These are phyloP conservation scores for Beauveria rudraprayagi DNA, from an alignment of 2,329 filamentous ascomycete genomes.

Conservation along the genomic window DNA sequence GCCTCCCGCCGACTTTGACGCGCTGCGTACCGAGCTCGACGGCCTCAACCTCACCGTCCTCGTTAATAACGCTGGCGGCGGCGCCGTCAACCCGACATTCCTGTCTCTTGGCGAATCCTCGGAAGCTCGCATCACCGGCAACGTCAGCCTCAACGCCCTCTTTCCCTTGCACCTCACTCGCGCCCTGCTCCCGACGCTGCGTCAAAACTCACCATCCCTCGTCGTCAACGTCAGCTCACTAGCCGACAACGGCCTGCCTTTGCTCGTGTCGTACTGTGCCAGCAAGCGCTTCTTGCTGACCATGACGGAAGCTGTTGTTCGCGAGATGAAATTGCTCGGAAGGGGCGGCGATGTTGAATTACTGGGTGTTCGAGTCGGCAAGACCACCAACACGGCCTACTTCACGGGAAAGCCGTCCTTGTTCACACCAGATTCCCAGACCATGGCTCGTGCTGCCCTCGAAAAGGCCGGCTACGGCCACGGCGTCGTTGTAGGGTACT, in stretches of 20 bases:
- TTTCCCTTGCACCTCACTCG: conserved; percentile 43
- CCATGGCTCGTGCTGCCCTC: conserved; percentile 15
- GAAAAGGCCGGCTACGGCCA: conserved; percentile 14
- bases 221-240: conserved; percentile 44
- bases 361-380: conserved; percentile 14
- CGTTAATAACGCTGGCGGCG: conserved; percentile 24
- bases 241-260: conserved; percentile 37
- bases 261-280: conserved; percentile 35
- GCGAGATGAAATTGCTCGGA: conserved; percentile 30
- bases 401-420: conserved; percentile 13
- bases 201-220: conserved; percentile 32
- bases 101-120: conserved; percentile 27
- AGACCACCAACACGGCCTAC: conserved; percentile 15
- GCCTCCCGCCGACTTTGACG: conserved; percentile 2
- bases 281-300: conserved; percentile 38
- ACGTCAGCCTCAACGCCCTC: conserved; percentile 38
- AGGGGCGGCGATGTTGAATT: conserved; percentile 10
- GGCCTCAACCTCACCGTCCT: conserved; percentile 16
- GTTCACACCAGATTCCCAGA: conserved; percentile 13
- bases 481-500: conserved; percentile 14
- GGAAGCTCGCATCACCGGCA: conserved; percentile 27
- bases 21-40: conserved; percentile 7
- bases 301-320: conserved; percentile 30
- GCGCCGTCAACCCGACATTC: conserved; percentile 22
- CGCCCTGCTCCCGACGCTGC: conserved; percentile 33